Percentiles rank a stretch among this genome's conserved stretches.
These are phyloP conservation scores for Lactarius indigo DNA, from an alignment of 768 basidiomycete genomes.

Conservation along the genomic window DNA sequence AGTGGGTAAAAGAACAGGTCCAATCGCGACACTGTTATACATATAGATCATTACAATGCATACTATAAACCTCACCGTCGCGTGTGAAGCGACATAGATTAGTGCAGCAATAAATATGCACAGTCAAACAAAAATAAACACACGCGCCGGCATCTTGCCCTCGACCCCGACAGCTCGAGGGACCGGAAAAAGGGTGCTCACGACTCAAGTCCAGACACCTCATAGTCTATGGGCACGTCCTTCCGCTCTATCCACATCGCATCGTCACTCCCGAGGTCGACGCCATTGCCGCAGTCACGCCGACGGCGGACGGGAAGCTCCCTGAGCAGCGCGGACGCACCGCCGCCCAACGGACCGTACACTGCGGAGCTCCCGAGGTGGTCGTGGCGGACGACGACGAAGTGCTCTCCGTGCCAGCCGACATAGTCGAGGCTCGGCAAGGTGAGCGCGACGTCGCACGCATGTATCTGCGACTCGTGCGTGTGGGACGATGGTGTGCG, in stretches of 20 bases:
- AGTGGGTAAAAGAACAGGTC: neutral
- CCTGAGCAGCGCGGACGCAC: slow-evolving; percentile 43
- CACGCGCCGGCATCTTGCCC: neutral
- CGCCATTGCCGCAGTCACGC: slow-evolving; percentile 62
- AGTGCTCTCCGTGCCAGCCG: slow-evolving; percentile 73
- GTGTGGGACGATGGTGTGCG: slow-evolving; percentile 55
- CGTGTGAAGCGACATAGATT: neutral
- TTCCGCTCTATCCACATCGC: slow-evolving; percentile 66
- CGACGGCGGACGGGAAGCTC: slow-evolving; percentile 56
- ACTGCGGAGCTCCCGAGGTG: neutral
- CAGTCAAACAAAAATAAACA: neutral
- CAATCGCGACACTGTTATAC: neutral
- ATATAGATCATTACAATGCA: neutral
- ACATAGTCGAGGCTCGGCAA: slow-evolving; percentile 59
- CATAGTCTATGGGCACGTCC: slow-evolving; percentile 75
- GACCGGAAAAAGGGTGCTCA: slow-evolving; percentile 14
- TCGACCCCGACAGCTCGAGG: neutral
- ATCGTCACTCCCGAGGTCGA: slow-evolving; percentile 60
- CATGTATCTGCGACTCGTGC: slow-evolving; percentile 51
- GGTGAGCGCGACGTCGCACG: slow-evolving; percentile 46
- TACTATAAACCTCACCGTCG: neutral
- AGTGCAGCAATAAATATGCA: neutral
- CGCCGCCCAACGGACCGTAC: neutral
- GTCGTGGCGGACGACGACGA: slow-evolving; percentile 49
- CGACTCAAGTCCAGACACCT: slow-evolving; percentile 49